These are phyloP conservation scores for Selaginella moellendorffii DNA, from an alignment of 75 land plant genomes.

Conservation along the genomic window DNA sequence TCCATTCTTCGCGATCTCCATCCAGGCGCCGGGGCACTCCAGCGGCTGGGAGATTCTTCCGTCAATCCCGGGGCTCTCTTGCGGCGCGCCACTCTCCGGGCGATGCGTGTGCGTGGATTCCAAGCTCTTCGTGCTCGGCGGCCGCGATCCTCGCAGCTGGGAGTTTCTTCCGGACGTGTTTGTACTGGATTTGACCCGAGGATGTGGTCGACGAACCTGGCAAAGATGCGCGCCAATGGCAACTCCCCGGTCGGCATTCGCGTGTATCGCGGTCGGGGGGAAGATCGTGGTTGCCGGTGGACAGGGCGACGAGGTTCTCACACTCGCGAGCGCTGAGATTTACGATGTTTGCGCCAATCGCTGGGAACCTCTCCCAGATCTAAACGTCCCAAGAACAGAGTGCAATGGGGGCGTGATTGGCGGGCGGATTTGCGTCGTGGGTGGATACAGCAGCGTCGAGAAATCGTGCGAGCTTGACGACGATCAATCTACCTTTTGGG, in stretches of 20 bases:
- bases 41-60: constrained; percentile 2
- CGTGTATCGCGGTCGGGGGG: background rate
- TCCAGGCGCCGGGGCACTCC: background rate
- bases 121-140: background rate
- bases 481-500: background rate
- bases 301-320: constrained; percentile 1
- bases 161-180: background rate
- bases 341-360: background rate
- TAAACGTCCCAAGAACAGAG: background rate
- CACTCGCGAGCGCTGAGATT: background rate
- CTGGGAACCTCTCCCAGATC: constrained; percentile 5
- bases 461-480: background rate
- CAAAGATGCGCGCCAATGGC: background rate
- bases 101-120: background rate
- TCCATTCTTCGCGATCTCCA: background rate
- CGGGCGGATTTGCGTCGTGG: background rate
- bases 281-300: background rate
- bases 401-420: background rate
- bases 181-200: background rate
- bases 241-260: constrained; percentile 1
- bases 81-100: background rate
- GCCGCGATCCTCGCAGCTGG: background rate
- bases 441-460: background rate
- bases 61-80: background rate
- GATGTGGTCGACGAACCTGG: background rate